A percentile compares a stretch with the other conserved stretches of the same genome.
These are phyloP conservation scores for Cladobotryum mycophilum DNA, from an alignment of 2,329 filamentous ascomycete species.

Conservation along the genomic window DNA sequence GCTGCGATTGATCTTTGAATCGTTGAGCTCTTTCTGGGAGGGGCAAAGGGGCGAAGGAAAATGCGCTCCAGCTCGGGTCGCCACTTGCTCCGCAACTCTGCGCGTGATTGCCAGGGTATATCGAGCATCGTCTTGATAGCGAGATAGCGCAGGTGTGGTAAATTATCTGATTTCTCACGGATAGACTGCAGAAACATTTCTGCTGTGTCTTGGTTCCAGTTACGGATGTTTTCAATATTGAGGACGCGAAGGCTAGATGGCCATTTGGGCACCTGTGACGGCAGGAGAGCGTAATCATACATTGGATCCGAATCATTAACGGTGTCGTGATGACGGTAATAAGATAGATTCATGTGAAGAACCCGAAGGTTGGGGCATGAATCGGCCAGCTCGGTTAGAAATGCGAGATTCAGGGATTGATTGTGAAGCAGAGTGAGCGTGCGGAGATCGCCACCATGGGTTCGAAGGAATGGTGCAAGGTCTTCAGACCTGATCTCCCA, in stretches of 20 bases:
- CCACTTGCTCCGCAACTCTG: conserved; percentile 74
- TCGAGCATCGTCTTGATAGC: conserved; percentile 73
- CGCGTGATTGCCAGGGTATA: conserved; percentile 74
- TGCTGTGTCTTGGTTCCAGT: conserved; percentile 64
- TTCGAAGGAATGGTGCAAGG: conserved; percentile 57
- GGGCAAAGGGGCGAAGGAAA: conserved; percentile 48
- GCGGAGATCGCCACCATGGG: conserved; percentile 61
- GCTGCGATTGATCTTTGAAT: conserved; percentile 16
- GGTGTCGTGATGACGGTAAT: conserved; percentile 63
- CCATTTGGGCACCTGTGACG: conserved; percentile 68
- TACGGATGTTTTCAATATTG: conserved; percentile 70
- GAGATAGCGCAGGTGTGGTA: conserved; percentile 64
- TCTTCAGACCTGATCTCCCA: conserved; percentile 64
- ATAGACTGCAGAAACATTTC: conserved; percentile 75
- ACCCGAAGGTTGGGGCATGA: conserved; percentile 65
- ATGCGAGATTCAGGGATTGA: conserved; percentile 67
- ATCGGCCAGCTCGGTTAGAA: conserved; percentile 58
- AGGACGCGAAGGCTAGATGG: conserved; percentile 64
- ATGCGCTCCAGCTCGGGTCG: conserved; percentile 61
- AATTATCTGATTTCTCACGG: conserved; percentile 58
- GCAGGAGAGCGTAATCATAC: conserved; percentile 62
- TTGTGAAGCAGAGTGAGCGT: conserved; percentile 71
- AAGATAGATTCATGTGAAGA: conserved; percentile 72
- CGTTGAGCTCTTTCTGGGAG: conserved; percentile 30
- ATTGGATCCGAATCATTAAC: conserved; percentile 68